Base-by-base conservation (phyloP, 2,329 filamentous ascomycete species). In the Seiridium cupressi region DNA sequence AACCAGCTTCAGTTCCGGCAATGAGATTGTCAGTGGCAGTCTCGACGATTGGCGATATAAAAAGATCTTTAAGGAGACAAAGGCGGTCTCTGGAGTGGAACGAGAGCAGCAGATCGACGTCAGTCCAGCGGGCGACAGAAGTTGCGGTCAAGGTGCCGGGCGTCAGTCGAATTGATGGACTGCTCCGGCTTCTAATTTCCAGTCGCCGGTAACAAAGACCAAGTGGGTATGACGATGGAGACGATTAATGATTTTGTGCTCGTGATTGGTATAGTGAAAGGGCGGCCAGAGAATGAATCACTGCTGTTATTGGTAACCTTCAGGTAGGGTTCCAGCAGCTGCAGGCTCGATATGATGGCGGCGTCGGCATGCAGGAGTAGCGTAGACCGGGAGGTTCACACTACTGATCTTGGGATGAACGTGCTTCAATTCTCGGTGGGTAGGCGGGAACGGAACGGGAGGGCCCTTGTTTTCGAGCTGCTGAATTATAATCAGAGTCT, bases 321-420 rank as follows among this genome's bases (percentile, higher is more conserved):
- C 6, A 44, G 36, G 10, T 8, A 42, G 13, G 10, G 7, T 18
- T 42, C 11, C 31, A 40, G 18, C 34, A 42, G 5, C 32, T 55
- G 51, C 51, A 55, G 36, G 51, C 51, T 42, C 51, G 18, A 11
- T 13, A 11, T 18, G 10, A 44, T 34, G 51, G 51, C 34, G 35
- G 34, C 35, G 34, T 32, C 51, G 5, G 34, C 51, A 40, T 55
- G 36, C 51, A 55, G 51, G 34, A 10, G 36, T 32, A 42, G 51
- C 18, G 32, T 42, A 32, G 31, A 32, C 18, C 11, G 9, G 49
- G 31, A 13, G 31, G 6, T 31, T 31, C 34, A 10, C 7, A 51
- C 49, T 48, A 48, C 46, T 48, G 32, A 51, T 34, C 26, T 51
- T 51, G n/a, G 49, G 49, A 51, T n/a, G 49, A 51, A 51, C 49